phyloP scores from a whole-genome alignment of 176 grass and related monocot species.

The Musa troglodytarum region DNA sequence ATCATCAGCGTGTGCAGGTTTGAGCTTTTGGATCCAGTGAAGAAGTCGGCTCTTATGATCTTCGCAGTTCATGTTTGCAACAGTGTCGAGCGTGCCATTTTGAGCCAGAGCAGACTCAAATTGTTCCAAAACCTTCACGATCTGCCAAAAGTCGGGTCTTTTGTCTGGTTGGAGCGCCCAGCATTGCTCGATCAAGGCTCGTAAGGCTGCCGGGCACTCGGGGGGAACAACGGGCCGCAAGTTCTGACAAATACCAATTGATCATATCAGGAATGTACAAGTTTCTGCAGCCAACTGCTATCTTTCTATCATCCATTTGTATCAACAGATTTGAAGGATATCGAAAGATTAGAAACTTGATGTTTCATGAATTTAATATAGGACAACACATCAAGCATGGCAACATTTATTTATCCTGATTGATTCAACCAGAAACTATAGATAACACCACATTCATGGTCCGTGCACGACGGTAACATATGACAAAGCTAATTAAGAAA shows the following conservation, averaged over 20 bases:
- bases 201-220: background rate
- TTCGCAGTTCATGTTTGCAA: background rate
- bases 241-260: background rate
- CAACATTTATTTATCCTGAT: background rate
- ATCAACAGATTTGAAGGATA: no score
- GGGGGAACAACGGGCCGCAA: background rate
- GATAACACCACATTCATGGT: no score
- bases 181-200: constrained; percentile 10
- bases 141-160: constrained; percentile 8
- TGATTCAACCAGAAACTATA: no score
- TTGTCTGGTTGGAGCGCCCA: background rate
- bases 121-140: constrained; percentile 12
- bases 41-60: constrained; percentile 9
- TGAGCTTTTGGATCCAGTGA: constrained; percentile 16
- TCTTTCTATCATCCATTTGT: no score
- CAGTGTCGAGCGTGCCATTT: constrained; percentile 1
- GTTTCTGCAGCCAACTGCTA: background rate
- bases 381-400: background rate
- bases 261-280: background rate
- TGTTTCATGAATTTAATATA: background rate
- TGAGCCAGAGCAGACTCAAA: background rate
- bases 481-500: background rate
- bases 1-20: background rate
- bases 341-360: no score
- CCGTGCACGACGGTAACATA: no score